A percentile compares a stretch with the other conserved stretches of the same genome.
phyloP scores from a whole-genome alignment of 257 asterid species.

The Cordia subcordata region DNA sequence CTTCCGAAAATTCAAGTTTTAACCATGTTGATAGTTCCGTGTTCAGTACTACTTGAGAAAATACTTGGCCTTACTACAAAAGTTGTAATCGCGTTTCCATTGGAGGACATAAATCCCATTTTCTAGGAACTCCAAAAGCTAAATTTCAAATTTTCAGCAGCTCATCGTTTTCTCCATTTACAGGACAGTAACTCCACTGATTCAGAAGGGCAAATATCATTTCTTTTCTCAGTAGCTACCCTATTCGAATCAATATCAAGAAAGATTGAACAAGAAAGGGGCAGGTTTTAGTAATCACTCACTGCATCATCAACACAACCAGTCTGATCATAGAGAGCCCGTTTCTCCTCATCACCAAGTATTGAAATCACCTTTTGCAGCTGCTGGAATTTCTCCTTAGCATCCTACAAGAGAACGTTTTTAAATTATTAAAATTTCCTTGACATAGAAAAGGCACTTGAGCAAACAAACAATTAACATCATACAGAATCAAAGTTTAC shows the following conservation, averaged over 20 bases:
- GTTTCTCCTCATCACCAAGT: conserved; percentile 89
- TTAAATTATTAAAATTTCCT: background rate
- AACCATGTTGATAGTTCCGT: too few species aligned
- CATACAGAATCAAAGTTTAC: conserved; percentile 25
- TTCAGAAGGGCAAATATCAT: too few species aligned
- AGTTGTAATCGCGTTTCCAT: too few species aligned
- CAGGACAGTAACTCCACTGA: too few species aligned
- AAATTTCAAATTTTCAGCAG: too few species aligned
- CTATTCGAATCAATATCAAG: background rate
- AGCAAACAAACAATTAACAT: background rate
- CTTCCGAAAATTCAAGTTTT: too few species aligned
- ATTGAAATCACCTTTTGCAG: conserved; percentile 86
- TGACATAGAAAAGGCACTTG: background rate
- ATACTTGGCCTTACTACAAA: too few species aligned
- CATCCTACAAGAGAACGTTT: conserved; percentile 43
- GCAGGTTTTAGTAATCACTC: conserved; percentile 30
- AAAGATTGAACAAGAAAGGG: conserved; percentile 8
- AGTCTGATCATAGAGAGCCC: conserved; percentile 91
- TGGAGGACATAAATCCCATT: too few species aligned
- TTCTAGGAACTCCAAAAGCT: too few species aligned
- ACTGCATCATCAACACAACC: conserved; percentile 95
- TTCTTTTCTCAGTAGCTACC: too few species aligned
- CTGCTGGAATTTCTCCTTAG: conserved; percentile 96
- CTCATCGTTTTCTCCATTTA: too few species aligned
- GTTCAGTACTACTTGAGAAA: too few species aligned